Base-by-base conservation (phyloP, 306 rosid genomes). In the Malus orientalis region DNA sequence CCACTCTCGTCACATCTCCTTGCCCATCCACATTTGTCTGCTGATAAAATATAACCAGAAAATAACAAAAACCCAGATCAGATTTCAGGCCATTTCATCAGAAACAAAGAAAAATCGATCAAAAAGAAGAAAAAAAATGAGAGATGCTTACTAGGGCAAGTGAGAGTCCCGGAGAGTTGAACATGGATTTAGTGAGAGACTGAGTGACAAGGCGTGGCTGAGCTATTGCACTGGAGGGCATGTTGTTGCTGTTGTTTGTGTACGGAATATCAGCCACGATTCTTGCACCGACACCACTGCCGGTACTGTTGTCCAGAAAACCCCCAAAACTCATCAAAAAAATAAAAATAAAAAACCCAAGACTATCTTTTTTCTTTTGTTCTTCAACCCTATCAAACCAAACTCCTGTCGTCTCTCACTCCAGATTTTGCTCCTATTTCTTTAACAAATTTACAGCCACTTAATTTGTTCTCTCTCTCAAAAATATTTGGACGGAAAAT, bases 291-390 rank as follows among this genome's bases (percentile, higher is more conserved):
- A 90, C 93, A 38, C 93, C 77, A 5, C 89, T 63, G 42, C 80
- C 89, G 49, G 88, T 75, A 84, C 91, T 89, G 73, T 83, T 87
- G 69, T 94, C 96, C 6, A 86, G 85, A 77, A 96, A 87, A 47
- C 93, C 96, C 86, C 96, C 93, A 88, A 91, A 96, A 91, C 99
- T 96, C 99, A 92, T 96, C 87, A 91, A 91, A 84, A 59, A 84
- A 8, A 25, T 25, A 25, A 25, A 25, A 25, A 25, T 25, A 23
- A 73, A 12, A 16, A 49, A 0, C 5, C 29, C 29, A 16, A 29
- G 40, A 7, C n/a, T 15, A 14, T 32, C 79, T 61, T 53, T 58
- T 60, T 42, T 33, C n/a, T 65, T 27, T 49, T 2, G 4, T 62
- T 33, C 16, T 25, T 59, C 62, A 58, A 58, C 62, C 62, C 62